Base-by-base conservation (phyloP, 495 filamentous ascomycete species). In the Letharia lupina region DNA sequence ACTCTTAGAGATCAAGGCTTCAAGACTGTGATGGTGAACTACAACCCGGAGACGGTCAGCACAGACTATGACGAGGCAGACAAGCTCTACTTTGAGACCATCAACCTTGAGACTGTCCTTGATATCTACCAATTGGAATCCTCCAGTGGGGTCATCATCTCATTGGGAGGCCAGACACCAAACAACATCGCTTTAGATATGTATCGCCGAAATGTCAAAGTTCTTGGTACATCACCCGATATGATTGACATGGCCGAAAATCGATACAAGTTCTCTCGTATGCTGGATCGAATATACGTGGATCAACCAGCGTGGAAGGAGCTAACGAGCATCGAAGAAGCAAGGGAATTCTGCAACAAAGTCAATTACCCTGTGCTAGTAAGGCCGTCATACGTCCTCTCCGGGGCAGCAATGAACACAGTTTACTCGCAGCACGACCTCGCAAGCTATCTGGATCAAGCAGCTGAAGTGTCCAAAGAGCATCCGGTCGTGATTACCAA, bases 191-290 rank as follows among this genome's bases (percentile, higher is more conserved):
- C 94, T 31, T 81, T 98, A 63, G 91, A 90, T 1, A 82, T 98
- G 35, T 86, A 91, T 68, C 89, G 93, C 48, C 80, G 93, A 20
- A 94, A 96, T 56, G 90, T 96, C 70, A 91, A 90, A 77, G 88
- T 98, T 28, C 81, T 96, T 0, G 94, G 94, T 69, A 98, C 94
- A 2, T 96, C 94, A 0, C 94, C 94, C 41, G 93, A 98, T 75
- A 97, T 97, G 94, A 98, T 98, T 72, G 94, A 98, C 71, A 90
- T 85, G 42, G 94, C 94, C 15, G 94, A 98, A 78, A 98, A 98
- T 76, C 87, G 94, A 28, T 96, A 96, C 82, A 97, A 98, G 79
- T 98, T 98, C 81, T 97, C 93, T 8, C 91, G 92, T 70, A 98
- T 98, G 77, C 81, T 98, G 47, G 94, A 98, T 75, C 88, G 90